Evolutionary conservation across 345 rosid species (phyloP), one percentile per base, ranked within the genome.

Genomic region (Euphorbia lathyris): DNA sequence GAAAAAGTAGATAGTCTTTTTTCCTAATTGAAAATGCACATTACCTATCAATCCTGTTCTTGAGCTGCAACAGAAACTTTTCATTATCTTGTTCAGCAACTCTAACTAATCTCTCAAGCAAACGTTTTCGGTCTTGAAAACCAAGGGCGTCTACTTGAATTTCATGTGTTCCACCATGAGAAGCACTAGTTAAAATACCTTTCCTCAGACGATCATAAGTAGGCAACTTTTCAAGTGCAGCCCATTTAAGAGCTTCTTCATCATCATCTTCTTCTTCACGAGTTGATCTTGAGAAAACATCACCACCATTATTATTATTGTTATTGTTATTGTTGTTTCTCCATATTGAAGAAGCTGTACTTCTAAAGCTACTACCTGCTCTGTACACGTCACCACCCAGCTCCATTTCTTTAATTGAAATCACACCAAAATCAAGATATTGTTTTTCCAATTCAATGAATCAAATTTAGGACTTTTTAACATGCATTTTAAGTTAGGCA

Each of bases 61-160:
- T 77, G 73, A 80, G 83, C 73, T 70, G 73, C 42, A 66, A 47
- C 71, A 80, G 52, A 43, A 83, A 81, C 63, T 52, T 50, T 65
- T 81, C 86, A 55, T 85, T 85, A 25, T 83, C 86, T 47, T 79
- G 77, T 42, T 85, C 85, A 2, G 83, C 72, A 17, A 70, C 75
- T 43, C 62, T 82, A 43, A 70, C 62, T 27, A 81, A 53, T 36
- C 76, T 75, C 62, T 79, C 84, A 10, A 85, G 19, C 77, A 82
- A 53, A 26, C 17, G 43, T 26, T 58, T 60, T 62, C 77, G 78
- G 57, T 83, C 84, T 1, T 65, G 70, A 45, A 75, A 58, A 13
- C 84, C 86, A 55, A 64, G 75, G 19, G 14, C 29, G 26, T 42
- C 53, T 2, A 72, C 51, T 25, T 72, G 56, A 27, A 72, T 55